These are phyloP conservation scores for Pecoramyces ruminantium DNA, from an alignment of 192 early-diverging fungal genomes.

Conservation along the genomic window DNA sequence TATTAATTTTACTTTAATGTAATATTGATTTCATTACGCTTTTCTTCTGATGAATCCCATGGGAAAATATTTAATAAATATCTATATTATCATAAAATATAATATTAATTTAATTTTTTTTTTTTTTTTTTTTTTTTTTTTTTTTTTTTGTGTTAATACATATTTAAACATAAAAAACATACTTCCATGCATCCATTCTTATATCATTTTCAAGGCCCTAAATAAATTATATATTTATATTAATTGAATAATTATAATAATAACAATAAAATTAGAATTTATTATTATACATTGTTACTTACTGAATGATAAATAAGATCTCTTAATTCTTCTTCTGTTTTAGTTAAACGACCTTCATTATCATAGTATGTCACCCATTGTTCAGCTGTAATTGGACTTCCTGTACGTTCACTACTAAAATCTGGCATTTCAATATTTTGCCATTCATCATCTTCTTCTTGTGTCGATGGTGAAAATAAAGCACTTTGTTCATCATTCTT, in stretches of 20 bases:
- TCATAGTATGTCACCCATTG: conserved; percentile 52
- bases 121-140: too few species aligned
- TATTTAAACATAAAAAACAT: background rate
- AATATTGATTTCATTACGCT: conserved; percentile 37
- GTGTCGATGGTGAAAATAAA: too few species aligned
- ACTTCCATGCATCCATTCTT: conserved; percentile 77
- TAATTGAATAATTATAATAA: too few species aligned
- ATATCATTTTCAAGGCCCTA: conserved; percentile 62
- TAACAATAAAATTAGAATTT: too few species aligned
- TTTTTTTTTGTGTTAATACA: too few species aligned
- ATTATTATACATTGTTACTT: too few species aligned
- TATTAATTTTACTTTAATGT: conserved; percentile 39
- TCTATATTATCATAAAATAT: background rate
- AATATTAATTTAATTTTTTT: too few species aligned
- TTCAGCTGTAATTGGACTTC: conserved; percentile 47
- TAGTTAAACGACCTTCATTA: conserved; percentile 19
- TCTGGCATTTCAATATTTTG: background rate
- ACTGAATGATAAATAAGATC: conserved; percentile 45
- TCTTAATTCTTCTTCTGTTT: conserved; percentile 26
- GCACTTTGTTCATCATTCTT: too few species aligned
- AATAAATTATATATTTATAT: too few species aligned
- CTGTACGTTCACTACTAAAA: conserved; percentile 5
- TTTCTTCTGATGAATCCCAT: conserved; percentile 58
- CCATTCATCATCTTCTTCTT: too few species aligned
- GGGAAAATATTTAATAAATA: conserved; percentile 63